A percentile compares a stretch with the other conserved stretches of the same genome.
Evolutionary conservation across 2,329 filamentous ascomycete genomes (phyloP).

Genomic region (Cryphonectria radicalis): DNA sequence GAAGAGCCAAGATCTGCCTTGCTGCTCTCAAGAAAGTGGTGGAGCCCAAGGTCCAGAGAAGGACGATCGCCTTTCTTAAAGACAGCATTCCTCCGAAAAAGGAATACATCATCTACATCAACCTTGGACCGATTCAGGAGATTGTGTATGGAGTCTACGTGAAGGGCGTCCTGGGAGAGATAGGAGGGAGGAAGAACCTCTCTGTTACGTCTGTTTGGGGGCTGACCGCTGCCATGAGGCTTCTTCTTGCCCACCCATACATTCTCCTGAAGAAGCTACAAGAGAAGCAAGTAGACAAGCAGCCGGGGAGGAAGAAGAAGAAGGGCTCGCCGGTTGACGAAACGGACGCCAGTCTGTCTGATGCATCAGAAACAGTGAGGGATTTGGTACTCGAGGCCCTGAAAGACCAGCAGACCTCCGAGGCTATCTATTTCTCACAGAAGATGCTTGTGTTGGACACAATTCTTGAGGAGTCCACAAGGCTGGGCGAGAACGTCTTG

Average conservation of each 20-base stretch:
- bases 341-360: not conserved
- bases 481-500: slow-evolving; percentile 72
- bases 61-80: slow-evolving; percentile 67
- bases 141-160: slow-evolving; percentile 60
- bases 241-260: slow-evolving; percentile 58
- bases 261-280: slow-evolving; percentile 48
- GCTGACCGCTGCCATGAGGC: slow-evolving; percentile 48
- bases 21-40: slow-evolving; percentile 73
- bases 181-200: not conserved
- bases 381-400: slow-evolving; percentile 43
- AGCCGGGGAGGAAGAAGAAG: not conserved
- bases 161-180: not conserved
- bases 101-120: slow-evolving; percentile 80
- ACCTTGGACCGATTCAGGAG: slow-evolving; percentile 68
- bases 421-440: slow-evolving; percentile 61
- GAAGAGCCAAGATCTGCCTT: slow-evolving; percentile 67
- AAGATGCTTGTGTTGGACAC: slow-evolving; percentile 70
- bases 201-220: slow-evolving; percentile 35
- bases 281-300: slow-evolving; percentile 28
- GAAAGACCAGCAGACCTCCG: slow-evolving; percentile 42
- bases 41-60: slow-evolving; percentile 77
- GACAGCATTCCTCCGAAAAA: slow-evolving; percentile 73
- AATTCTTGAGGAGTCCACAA: slow-evolving; percentile 70
- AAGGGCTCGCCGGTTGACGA: not conserved
- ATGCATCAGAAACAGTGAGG: slow-evolving; percentile 32